Conservation (phyloP, 2,329 filamentous ascomycete genomes). For the Trichoderma atroviride region DNA sequence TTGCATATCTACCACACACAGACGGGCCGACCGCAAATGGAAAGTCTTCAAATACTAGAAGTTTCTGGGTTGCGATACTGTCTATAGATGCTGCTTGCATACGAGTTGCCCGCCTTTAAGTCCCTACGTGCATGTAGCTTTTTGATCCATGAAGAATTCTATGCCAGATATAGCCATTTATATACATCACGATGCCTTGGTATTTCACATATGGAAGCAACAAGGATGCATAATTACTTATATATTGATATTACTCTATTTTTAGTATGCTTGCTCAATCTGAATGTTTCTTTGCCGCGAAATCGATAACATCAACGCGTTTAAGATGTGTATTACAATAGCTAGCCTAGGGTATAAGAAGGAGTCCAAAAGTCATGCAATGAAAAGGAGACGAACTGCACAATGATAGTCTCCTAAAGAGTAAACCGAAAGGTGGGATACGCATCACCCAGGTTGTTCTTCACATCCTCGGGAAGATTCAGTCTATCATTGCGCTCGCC, state of each 20-base stretch:
- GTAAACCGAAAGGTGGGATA: slow-evolving; percentile 43
- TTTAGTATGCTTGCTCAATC: background rate
- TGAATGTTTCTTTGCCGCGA: background rate
- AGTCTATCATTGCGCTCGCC: slow-evolving; percentile 39
- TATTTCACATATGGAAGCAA: background rate
- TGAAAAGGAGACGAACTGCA: background rate
- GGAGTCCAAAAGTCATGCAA: background rate
- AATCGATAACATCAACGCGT: background rate
- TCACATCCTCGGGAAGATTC: slow-evolving; percentile 35
- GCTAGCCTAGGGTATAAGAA: background rate
- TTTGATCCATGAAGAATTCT: background rate
- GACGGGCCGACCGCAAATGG: background rate
- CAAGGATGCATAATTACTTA: background rate
- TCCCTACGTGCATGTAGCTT: background rate
- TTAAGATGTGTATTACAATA: background rate
- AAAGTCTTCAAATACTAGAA: background rate
- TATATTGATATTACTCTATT: background rate
- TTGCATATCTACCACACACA: background rate
- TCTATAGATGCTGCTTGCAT: background rate
- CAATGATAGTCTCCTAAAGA: slow-evolving; percentile 26
- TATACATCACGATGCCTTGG: no score
- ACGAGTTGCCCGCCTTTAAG: background rate
- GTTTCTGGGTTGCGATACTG: background rate
- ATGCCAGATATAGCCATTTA: background rate
- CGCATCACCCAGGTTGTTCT: slow-evolving; percentile 42